Percentiles rank a stretch among this genome's conserved stretches.
Conservation (phyloP, 164 flowering plant species). For the Dillenia suffruticosa region DNA sequence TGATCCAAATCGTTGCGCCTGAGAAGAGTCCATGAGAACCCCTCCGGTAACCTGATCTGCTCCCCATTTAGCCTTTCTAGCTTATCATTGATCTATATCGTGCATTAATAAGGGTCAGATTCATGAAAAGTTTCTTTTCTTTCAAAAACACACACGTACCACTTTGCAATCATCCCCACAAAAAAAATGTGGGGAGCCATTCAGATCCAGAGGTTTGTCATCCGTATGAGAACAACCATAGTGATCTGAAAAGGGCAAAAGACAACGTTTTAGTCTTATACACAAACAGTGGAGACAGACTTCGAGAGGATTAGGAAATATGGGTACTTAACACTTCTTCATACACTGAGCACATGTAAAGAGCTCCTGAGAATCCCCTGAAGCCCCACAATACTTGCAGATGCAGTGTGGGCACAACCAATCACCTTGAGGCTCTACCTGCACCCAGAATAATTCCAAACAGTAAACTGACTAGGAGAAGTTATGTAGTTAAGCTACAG, state of each 20-base stretch:
- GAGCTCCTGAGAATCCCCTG: not conserved
- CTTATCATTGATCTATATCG: slow-evolving; percentile 12
- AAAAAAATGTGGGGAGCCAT: slow-evolving; percentile 1
- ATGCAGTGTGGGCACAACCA: slow-evolving; percentile 31
- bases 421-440: slow-evolving; percentile 18
- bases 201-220: not conserved
- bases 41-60: slow-evolving; percentile 9
- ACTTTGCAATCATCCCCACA: slow-evolving; percentile 16
- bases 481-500: not conserved
- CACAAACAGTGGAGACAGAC: too few relatives aligned
- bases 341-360: slow-evolving; percentile 17
- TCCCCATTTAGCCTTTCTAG: slow-evolving; percentile 22
- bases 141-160: slow-evolving; percentile 9
- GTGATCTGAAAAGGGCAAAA: slow-evolving; percentile 12
- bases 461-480: not conserved
- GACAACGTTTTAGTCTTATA: not conserved
- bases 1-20: not conserved
- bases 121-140: not conserved
- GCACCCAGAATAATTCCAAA: slow-evolving; percentile 1
- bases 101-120: not conserved
- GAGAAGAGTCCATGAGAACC: slow-evolving; percentile 28
- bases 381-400: slow-evolving; percentile 21
- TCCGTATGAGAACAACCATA: slow-evolving; percentile 2
- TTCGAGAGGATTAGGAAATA: not conserved
- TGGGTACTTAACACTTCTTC: slow-evolving; percentile 19